Evolutionary conservation across 1,284 basidiomycete species (phyloP), one percentile per base, ranked within the genome.

Genomic region (Bondarzewia mesenterica): DNA sequence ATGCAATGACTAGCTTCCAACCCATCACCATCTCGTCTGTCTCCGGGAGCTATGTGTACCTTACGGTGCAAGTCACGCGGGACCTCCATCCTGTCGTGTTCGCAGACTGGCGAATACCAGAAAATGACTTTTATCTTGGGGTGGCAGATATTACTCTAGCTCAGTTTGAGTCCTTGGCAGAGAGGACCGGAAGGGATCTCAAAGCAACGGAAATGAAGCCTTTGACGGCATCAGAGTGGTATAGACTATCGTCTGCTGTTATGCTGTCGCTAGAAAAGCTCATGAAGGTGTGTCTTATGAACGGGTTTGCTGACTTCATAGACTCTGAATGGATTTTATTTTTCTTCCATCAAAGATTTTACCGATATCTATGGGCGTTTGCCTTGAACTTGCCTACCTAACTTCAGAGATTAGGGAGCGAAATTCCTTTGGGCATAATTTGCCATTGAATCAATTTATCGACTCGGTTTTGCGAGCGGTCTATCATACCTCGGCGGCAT

Each of bases 61-160:
- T 90, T 37, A 77, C 85, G 18, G 82, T 99, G 6, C 96, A 99
- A 67, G 89, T 98, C 48, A 98, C 95, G 3, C 80, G 83, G 52
- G 95, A 99, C 64, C 69, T 86, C 23, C 80, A 91, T 18, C 90
- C 96, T 0, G 90, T 99, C 26, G 76, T 89, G 0, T 96, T 77
- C 63, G 70, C 82, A 14, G 75, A 81, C 14, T 84, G 79, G 74
- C 66, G 72, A 21, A 71, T 99, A 18, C 92, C 93, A 1, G 76
- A 87, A 41, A 67, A 74, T 7, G 79, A 77, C 2, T 80, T 92
- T 55, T 85, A 93, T 54, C 70, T 97, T 7, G 80, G 82, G 23
- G 88, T 98, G 3, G 77, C 83, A 5, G 89, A 94, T 61, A 79
- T 97, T 41, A 91, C 88, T 2, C 72, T 85, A 20, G 71, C 72